Conservation (phyloP, 208 protist genomes). For the Lotmaria passim region DNA sequence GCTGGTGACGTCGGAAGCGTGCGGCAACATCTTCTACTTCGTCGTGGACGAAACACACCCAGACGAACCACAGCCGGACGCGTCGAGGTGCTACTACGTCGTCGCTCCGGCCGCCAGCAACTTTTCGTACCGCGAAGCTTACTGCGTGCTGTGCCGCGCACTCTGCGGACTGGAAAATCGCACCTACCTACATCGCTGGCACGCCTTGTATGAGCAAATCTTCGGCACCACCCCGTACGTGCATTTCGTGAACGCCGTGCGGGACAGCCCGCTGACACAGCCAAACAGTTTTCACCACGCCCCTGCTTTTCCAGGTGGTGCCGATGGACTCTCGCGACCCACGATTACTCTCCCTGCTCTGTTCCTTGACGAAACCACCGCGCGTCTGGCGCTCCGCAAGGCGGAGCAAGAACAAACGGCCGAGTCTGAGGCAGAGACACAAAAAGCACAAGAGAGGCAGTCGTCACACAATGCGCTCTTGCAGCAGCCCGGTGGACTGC, state of each 20-base stretch:
- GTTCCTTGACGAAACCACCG: conserved; percentile 54
- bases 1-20: conserved; percentile 33
- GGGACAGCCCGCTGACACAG: conserved; percentile 19
- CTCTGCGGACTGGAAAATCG: conserved; percentile 40
- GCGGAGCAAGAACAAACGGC: background rate
- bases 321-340: background rate
- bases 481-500: too few species aligned
- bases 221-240: conserved; percentile 56
- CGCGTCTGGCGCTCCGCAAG: conserved; percentile 38
- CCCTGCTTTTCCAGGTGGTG: background rate
- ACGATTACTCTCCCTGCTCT: conserved; percentile 22
- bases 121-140: conserved; percentile 53
- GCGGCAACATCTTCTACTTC: conserved; percentile 69
- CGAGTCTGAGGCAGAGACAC: background rate
- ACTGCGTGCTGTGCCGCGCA: conserved; percentile 55
- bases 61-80: conserved; percentile 45
- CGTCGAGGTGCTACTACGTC: conserved; percentile 60
- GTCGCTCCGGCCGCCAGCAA: conserved; percentile 23
- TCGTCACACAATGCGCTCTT: too few species aligned
- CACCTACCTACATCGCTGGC: conserved; percentile 52
- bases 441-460: background rate
- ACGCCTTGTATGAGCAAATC: conserved; percentile 47
- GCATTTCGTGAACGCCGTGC: conserved; percentile 52
- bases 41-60: conserved; percentile 57
- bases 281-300: conserved; percentile 8